Evolutionary conservation across 805 yeast species (phyloP), one percentile per base, ranked within the genome.

Genomic region (Candida oleophila): DNA sequence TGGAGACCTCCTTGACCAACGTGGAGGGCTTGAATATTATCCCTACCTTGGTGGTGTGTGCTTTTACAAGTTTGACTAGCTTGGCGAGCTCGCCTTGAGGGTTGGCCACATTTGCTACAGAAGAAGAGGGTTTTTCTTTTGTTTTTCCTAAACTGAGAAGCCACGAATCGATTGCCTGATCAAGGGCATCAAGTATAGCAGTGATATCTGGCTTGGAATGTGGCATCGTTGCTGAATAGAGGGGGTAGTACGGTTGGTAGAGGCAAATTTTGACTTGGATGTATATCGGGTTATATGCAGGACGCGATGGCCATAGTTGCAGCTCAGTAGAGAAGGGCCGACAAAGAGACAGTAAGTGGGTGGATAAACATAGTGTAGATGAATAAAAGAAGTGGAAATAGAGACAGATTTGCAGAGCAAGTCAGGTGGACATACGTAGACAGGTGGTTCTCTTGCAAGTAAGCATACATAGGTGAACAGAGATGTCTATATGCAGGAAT

Each of bases 11-110:
- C 18, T 58, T 59, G 20, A 44, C 43, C 21, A 71, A 49, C 38
- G 78, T 73, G 1, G 82, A 82, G 2, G 87, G 83, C 55, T 80
- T 81, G 68, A 82, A 85, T 0, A 85, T 78, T 22, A 85, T 74
- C 1, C 90, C 91, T 4, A 87, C 69, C 60, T 88, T 88, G 2
- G 96, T 89, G 2, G 85, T 73, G 59, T 87, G 90, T 1, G 96
- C 90, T 61, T 76, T 82, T 7, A 85, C 70, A 35, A 89, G 66
- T 47, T 77, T 73, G 16, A 80, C 61, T 4, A 87, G 56, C 59
- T 89, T 89, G 3, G 58, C 62, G 14, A 87, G 55, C 55, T 89
- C 96, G 4, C 65, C 68, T 7, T 80, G 53, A 2, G 88, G 85
- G 4, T 68, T 53, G 4, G 57, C 66, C 2, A 81, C 70, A 21